Evolutionary conservation across 805 yeast genomes (phyloP).

Genomic region (Candida tibetensis): DNA sequence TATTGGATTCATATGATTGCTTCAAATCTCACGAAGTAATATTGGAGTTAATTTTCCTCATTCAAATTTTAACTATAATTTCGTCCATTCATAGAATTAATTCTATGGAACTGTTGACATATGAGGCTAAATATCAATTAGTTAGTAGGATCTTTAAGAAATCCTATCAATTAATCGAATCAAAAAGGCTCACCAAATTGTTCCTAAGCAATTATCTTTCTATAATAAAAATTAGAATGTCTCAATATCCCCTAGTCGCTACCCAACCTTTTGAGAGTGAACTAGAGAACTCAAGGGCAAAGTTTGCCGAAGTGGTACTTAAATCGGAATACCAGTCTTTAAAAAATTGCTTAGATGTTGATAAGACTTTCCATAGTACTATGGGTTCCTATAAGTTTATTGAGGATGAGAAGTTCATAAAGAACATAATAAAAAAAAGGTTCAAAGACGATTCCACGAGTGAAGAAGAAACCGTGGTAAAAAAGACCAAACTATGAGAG

Average conservation of each 20-base stretch:
- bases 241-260: constrained; percentile 47
- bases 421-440: constrained; percentile 55
- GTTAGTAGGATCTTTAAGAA: constrained; percentile 56
- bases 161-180: constrained; percentile 58
- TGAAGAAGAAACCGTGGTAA: constrained; percentile 3
- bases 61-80: constrained; percentile 49
- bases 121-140: constrained; percentile 23
- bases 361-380: constrained; percentile 22
- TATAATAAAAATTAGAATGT: constrained; percentile 35
- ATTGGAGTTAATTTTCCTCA: constrained; percentile 54
- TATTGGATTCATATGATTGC: constrained; percentile 61
- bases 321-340: constrained; percentile 56
- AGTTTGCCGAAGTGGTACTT: constrained; percentile 56
- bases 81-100: constrained; percentile 22
- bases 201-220: constrained; percentile 28
- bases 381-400: constrained; percentile 39
- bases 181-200: constrained; percentile 44
- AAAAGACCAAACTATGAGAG: neutral
- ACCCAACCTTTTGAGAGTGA: constrained; percentile 17
- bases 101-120: constrained; percentile 16
- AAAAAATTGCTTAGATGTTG: constrained; percentile 33
- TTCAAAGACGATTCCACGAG: constrained; percentile 7
- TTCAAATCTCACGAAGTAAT: constrained; percentile 54
- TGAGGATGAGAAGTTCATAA: constrained; percentile 57
- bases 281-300: constrained; percentile 17